Base-by-base conservation (phyloP, 768 basidiomycete genomes). In the Tubosaeta sp. region DNA sequence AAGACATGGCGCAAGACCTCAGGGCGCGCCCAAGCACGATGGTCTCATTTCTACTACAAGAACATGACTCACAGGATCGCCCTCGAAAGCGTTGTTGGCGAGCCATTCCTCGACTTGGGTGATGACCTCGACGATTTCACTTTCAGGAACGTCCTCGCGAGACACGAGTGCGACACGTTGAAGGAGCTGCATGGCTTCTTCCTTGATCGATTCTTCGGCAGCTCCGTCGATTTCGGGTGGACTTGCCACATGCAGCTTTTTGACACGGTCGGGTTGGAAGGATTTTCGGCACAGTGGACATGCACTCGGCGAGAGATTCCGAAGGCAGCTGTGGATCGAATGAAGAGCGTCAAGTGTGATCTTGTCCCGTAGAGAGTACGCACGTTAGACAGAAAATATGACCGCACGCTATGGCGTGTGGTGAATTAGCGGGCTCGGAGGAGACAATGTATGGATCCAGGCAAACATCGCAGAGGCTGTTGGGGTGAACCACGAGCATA, bases 401-500 rank as follows among this genome's bases (percentile, higher is more conserved):
- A 35, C 88, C 88, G 61, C 88, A 91, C 29, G 83, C 78, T 56
- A 90, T 88, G 12, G 81, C 84, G 65, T 86, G 80, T 6, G 86
- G 87, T 43, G 78, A 72, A 60, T 76, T 76, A 38, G 72, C 67
- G 35, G 74, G 65, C 25, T 72, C 73, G 37, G 78, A 72, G 71
- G 79, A 81, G 39, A 76, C 61, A 60, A 5, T 68, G 65, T 86
- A 87, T 26, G 73, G 70, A 50, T 86, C 84, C 54, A 86, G 72
- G 67, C 88, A 90, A 59, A 90, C 81, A 67, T 90, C 88, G 72
- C 88, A 90, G 54, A 75, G 77, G 60, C 85, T 88, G 33, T 82
- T 76, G 5, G 85, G 76, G 68, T 88, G 85, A 25, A 87, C 73
- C 57, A 85, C 75, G 62, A 90, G 71, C 79, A 80, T 78, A 53